Base-by-base conservation (phyloP, 2,329 filamentous ascomycete species). In the Penicillium digitatum region DNA sequence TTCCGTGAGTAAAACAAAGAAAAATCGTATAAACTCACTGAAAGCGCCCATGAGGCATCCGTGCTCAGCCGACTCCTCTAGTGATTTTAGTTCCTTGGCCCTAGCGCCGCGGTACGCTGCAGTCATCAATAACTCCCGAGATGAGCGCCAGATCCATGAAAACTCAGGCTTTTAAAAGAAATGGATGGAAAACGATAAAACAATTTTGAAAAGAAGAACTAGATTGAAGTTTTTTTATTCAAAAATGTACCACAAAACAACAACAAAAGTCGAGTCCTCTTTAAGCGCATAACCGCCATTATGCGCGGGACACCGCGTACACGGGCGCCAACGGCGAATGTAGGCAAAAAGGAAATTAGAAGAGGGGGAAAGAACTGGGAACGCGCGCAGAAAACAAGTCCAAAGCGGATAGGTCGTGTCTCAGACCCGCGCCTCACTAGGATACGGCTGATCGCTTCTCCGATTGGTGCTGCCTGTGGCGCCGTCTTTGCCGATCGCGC, bases 401-500 rank as follows among this genome's bases (percentile, higher is more conserved):
- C 48, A 43, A 40, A 45, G 42, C 26, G 48, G 39, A 51, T 39
- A 26, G 42, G 34, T 29, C 29, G 46, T 64, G 63, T 66, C 63
- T 64, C 61, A 66, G 63, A 65, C 62, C 63, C 66, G 63, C 59
- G 61, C 54, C 62, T 54, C 62, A 63, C 65, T 58, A 55, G 56
- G 38, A 54, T 27, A 45, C 50, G 26, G 57, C 51, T 56, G 57
- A 62, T 59, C 54, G 26, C 54, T 31, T 61, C 60, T 64, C 63
- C 59, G 63, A 64, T 65, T 65, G 63, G 63, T 59, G 50, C 56
- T 39, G 45, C 32, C 51, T 47, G 61, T 66, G 60, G 64, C 62
- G 64, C 65, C 63, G 66, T 64, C 66, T 63, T 66, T 68, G 71
- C 67, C 65, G 70, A 72, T 73, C 70, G 69, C 70, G 70, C 70